phyloP scores from a whole-genome alignment of 192 early-diverging fungal genomes.

The Umbelopsis sp. region DNA sequence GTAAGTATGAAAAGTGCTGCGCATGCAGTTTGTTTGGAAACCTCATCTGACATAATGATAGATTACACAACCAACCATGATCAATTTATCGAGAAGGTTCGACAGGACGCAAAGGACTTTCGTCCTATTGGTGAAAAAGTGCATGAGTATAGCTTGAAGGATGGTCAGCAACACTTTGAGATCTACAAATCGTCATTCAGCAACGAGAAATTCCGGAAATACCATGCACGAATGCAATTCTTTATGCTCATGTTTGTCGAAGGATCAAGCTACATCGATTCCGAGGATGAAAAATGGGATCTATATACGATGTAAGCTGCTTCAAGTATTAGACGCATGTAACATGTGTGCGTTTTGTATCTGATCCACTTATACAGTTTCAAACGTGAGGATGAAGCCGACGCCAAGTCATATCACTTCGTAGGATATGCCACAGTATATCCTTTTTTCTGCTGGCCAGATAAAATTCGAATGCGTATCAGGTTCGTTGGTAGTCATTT shows the following conservation, averaged over 20 bases:
- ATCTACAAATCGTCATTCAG: constrained; percentile 76
- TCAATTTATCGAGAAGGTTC: constrained; percentile 66
- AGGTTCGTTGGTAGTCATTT: constrained; percentile 49
- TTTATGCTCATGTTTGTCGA: constrained; percentile 89
- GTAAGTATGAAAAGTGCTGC: constrained; percentile 32
- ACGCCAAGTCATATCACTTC: constrained; percentile 61
- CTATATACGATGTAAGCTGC: constrained; percentile 52
- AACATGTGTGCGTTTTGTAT: neutral
- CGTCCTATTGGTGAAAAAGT: constrained; percentile 80
- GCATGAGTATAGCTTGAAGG: constrained; percentile 61
- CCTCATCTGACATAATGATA: neutral
- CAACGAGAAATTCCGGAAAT: constrained; percentile 68
- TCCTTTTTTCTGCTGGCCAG: constrained; percentile 83
- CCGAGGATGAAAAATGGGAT: constrained; percentile 83
- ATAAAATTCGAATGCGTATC: constrained; percentile 80
- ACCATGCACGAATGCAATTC: constrained; percentile 78
- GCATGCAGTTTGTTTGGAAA: neutral
- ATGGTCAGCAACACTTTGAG: constrained; percentile 54
- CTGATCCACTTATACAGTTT: constrained; percentile 41
- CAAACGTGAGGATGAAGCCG: constrained; percentile 50
- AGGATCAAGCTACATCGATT: constrained; percentile 85
- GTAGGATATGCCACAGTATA: constrained; percentile 88
- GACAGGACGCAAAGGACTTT: constrained; percentile 65
- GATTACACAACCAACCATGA: constrained; percentile 60
- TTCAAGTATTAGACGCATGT: neutral